Evolutionary conservation across 306 rosid genomes (phyloP), one percentile per base, ranked within the genome.

Genomic region (Styphnolobium japonicum): DNA sequence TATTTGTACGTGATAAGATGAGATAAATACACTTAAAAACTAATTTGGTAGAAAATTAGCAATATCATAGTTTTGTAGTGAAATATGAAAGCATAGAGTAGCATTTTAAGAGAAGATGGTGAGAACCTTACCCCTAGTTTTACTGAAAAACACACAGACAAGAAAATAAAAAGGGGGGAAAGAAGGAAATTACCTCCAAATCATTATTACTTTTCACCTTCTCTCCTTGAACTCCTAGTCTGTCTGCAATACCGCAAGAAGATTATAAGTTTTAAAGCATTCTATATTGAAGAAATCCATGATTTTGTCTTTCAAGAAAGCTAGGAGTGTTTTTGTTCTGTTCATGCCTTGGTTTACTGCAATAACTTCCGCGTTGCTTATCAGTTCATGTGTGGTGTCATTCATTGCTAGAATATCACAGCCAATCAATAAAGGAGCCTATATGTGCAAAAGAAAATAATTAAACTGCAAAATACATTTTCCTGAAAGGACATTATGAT

Each of bases 361-460:
- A 67, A 87, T 87, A 4, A 89, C 93, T 66, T 85, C 87, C 48
- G 15, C 14, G 83, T 91, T 91, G 86, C 84, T 80, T 27, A 91
- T 67, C 19, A 89, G 62, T 71, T 67, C 67, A 27, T 67, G 8
- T 7, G 93, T 80, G 23, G 74, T 78, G 56, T 33, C 19, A 70
- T 84, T 83, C 87, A 88, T 62, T 42, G 93, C 67, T 43, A 85
- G 82, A 80, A 88, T n/a, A 70, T 91, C 90, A 62, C 91, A 91
- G 46, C 92, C 92, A 58, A 88, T 76, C 53, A 91, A 39, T 37
- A 88, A 76, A 22, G 96, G 96, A 37, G 96, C 92, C 91, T 90
- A 63, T 49, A 42, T 9, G 48, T 8, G 71, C 63, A 9, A 12
- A 67, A 63, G 29, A 31, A 46, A 42, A 43, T 60, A 31, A 23